Evolutionary conservation across 257 asterid genomes (phyloP).

Genomic region (Salvia rosmarinus): DNA sequence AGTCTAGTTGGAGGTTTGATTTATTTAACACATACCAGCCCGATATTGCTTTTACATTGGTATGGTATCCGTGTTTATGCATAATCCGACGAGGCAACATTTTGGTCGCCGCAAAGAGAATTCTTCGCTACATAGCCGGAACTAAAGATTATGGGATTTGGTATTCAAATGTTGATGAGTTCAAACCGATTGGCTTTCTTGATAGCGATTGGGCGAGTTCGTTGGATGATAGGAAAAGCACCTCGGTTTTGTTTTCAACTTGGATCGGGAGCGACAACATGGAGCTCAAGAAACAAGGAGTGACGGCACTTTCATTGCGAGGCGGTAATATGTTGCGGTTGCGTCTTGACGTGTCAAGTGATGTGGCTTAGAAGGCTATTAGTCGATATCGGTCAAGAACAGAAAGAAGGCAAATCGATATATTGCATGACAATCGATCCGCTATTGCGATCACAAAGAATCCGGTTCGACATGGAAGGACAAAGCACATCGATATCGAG

Average conservation of each 20-base stretch:
- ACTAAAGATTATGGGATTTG: constrained; percentile 15
- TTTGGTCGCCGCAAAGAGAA: neutral
- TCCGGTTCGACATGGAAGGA: neutral
- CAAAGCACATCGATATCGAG: neutral
- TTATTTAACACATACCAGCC: neutral
- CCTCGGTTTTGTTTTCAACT: neutral
- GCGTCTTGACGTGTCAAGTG: neutral
- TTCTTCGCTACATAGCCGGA: constrained; percentile 19
- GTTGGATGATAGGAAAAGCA: neutral
- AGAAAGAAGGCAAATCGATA: neutral
- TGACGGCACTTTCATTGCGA: neutral
- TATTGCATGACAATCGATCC: neutral
- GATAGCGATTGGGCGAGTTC: constrained; percentile 25
- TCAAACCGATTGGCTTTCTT: neutral
- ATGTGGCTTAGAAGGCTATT: neutral
- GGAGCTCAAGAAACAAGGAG: neutral
- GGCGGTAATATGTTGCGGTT: neutral
- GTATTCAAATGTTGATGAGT: neutral
- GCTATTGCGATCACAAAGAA: neutral
- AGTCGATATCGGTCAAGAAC: neutral
- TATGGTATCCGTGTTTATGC: neutral
- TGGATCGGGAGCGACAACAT: neutral
- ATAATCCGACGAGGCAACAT: neutral
- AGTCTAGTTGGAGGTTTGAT: constrained; percentile 12
- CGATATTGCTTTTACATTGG: constrained; percentile 14